These are phyloP conservation scores for Kalmanozyma brasiliensis DNA, from an alignment of 1,284 basidiomycete species.

Conservation along the genomic window DNA sequence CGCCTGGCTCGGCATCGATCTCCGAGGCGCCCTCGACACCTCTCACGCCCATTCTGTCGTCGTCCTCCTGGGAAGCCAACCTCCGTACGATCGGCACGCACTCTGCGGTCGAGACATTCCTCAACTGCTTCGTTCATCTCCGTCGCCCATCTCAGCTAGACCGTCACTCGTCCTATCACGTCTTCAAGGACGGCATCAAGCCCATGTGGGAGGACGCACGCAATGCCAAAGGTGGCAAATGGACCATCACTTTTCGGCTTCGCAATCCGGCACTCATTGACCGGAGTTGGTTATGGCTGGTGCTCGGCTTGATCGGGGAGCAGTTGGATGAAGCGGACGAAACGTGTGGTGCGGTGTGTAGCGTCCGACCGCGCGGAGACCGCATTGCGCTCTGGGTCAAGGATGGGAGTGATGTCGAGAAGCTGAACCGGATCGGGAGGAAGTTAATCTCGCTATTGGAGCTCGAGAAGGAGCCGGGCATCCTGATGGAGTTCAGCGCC, in stretches of 20 bases:
- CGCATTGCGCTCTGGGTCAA: conserved; percentile 90
- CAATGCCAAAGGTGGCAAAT: conserved; percentile 90
- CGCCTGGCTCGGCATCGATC: conserved; percentile 73
- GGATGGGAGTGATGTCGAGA: conserved; percentile 82
- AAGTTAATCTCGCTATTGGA: conserved; percentile 69
- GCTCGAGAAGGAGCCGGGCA: conserved; percentile 34
- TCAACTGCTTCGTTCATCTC: conserved; percentile 93
- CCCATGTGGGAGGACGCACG: conserved; percentile 97
- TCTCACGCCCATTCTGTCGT: conserved; percentile 70
- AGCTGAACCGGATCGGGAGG: conserved; percentile 82
- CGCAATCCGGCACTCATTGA: conserved; percentile 82
- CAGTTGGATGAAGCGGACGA: conserved; percentile 86
- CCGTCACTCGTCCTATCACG: conserved; percentile 88
- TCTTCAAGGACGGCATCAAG: conserved; percentile 87
- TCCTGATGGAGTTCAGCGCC: conserved; percentile 41
- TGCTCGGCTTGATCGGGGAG: conserved; percentile 90
- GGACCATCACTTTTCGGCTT: conserved; percentile 87
- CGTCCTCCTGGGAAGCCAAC: conserved; percentile 50
- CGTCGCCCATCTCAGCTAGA: conserved; percentile 87
- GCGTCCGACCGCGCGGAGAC: conserved; percentile 84
- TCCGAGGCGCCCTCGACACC: conserved; percentile 82
- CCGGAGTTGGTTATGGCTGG: conserved; percentile 87
- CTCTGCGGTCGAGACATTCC: conserved; percentile 79
- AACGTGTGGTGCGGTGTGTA: conserved; percentile 84
- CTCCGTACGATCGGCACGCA: conserved; percentile 60